Evolutionary conservation across 2,329 filamentous ascomycete genomes (phyloP), one percentile per base, ranked within the genome.

Genomic region (Colletotrichum chrysophilum): DNA sequence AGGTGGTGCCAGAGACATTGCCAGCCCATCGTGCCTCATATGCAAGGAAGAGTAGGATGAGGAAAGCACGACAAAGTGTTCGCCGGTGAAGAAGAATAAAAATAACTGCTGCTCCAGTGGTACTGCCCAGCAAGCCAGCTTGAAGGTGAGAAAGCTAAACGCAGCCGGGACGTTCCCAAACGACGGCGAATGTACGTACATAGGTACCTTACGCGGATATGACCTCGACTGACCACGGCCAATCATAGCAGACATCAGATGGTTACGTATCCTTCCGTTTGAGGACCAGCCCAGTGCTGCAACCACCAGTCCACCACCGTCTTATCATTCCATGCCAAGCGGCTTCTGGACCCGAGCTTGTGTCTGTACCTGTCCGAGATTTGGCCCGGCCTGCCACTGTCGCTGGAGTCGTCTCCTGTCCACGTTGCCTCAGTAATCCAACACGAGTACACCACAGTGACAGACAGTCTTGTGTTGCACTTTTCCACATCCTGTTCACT

Each of bases 211-310:
- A 7, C 43, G n/a, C 18, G n/a, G 43, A 21, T 21, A 21, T 48
- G 43, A 48, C 18, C 18, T 48, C 43, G 18, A 21, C 38, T 48
- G 38, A 48, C 18, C 18, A n/a, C 30, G 16, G 9, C 48, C 48
- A 67, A 58, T 56, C 28, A 67, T 55, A 18, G 30, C n/a, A 26
- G 30, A 58, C 30, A 67, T 67, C 30, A 58, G 48, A 68, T 28
- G 48, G 48, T 68, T 68, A 68, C 66, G 66, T 68, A 68, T 38
- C 66, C 66, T 32, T 61, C 66, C 66, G 66, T 68, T 68, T 68
- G 66, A 68, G 28, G 30, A 55, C 12, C 48, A 66, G 64, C 64
- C 64, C 38, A 32, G 14, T 66, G 48, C 66, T 68, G 48, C 65
- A 52, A 38, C 34, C 34, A 18, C 34, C 34, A 38, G 34, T 38